phyloP scores from a whole-genome alignment of 2,329 filamentous ascomycete genomes.

The Sporothrix pseudoabietina region DNA sequence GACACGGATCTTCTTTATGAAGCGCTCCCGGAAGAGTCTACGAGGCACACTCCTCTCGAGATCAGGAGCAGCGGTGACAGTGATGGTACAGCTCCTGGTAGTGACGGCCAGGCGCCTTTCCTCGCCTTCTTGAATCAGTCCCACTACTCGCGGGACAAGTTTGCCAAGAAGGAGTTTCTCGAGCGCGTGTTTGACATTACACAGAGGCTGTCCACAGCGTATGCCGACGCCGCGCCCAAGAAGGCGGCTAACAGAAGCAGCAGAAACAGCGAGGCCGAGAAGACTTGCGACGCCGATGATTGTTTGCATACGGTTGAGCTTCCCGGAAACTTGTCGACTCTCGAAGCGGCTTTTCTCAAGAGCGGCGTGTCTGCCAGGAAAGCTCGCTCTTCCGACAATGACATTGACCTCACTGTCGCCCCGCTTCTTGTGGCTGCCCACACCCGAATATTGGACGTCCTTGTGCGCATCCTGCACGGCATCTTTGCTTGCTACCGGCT shows the following conservation, averaged over 20 bases:
- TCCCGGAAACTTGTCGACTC: background rate
- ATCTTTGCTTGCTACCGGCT: conserved; percentile 42
- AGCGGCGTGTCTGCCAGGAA: background rate
- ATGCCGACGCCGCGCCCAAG: background rate
- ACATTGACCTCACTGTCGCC: conserved; percentile 44
- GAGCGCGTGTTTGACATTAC: conserved; percentile 21
- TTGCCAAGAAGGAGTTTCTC: conserved; percentile 21
- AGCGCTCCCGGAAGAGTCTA: background rate
- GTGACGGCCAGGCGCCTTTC: background rate
- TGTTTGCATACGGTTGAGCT: background rate
- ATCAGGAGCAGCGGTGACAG: background rate
- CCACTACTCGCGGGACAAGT: background rate
- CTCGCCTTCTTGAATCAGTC: conserved; percentile 30
- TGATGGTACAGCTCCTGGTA: background rate
- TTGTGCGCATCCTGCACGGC: conserved; percentile 43
- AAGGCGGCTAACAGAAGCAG: background rate
- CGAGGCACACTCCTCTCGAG: background rate
- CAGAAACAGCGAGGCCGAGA: background rate
- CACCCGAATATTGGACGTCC: conserved; percentile 43
- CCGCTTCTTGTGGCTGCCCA: conserved; percentile 46
- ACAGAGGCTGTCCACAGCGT: conserved; percentile 6
- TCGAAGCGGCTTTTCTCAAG: background rate
- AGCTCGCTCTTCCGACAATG: background rate
- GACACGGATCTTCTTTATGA: conserved; percentile 7
- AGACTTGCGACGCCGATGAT: background rate